Base-by-base conservation (phyloP, 257 asterid species). In the Scutellaria barbata region DNA sequence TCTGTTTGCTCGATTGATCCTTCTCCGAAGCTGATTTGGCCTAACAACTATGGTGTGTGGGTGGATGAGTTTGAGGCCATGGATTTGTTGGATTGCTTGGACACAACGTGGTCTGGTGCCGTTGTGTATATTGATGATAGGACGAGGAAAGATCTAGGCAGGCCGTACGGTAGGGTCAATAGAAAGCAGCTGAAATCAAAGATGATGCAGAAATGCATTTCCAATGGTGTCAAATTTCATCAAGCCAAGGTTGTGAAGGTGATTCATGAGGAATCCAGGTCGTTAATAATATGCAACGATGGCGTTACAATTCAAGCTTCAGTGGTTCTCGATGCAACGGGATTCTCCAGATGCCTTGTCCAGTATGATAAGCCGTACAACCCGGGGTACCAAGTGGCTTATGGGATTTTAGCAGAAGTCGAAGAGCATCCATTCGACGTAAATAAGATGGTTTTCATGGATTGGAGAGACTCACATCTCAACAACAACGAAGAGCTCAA, bases 61-160 rank as follows among this genome's bases (percentile, higher is more conserved):
- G 98, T 95, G 50, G 99, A 95, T 82, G 99, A 95, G 72, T 95
- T 95, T 69, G 99, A 95, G 81, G 96, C 98, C 72, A 91, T 95
- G 97, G 98, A 89, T 79, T 84, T 95, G 82, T 73, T 95, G 76
- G 99, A 95, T 83, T 95, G 99, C 74, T 81, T 95, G 51, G 99
- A 95, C 82, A 83, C 94, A 0, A 95, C 97, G 0, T 95, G 99
- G 99, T 81, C 98, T 2, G 94, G 98, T 22, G 98, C 99, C 50
- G 73, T 71, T 46, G 99, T 95, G 20, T 80, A 79, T 70, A 80
- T 92, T 6, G 81, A 88, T 56, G 98, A 95, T 2, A 71, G 84
- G 18, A 76, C 85, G 16, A 77, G 67, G 3, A 95, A 92, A 75
- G 83, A 90, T 71, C 98, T 95, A 6, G 87, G 71, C 60, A 85